These are phyloP conservation scores for Nevesoporus exiguus DNA, from an alignment of 768 basidiomycete genomes.

Conservation along the genomic window DNA sequence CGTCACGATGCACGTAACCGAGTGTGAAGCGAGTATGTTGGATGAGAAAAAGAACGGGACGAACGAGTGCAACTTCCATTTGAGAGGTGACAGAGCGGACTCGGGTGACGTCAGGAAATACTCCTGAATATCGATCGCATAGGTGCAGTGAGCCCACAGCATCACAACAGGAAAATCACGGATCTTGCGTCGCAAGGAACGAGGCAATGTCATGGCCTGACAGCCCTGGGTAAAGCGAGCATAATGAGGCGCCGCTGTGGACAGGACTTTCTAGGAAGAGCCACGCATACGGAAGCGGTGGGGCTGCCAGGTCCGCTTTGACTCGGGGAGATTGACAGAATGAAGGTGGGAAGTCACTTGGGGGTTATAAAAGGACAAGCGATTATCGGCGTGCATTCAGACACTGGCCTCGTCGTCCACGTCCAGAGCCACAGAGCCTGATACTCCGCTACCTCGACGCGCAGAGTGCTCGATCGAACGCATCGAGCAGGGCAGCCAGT, in stretches of 20 bases:
- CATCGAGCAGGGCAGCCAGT: not conserved
- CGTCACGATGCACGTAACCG: not conserved
- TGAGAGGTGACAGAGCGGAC: not conserved
- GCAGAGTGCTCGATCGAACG: not conserved
- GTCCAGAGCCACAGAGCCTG: not conserved
- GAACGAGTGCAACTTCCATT: not conserved
- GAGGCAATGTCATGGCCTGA: not conserved
- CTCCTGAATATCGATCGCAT: too few species aligned
- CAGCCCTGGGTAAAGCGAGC: not conserved
- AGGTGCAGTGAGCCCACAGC: too few species aligned
- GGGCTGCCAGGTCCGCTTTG: not conserved
- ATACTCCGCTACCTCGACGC: not conserved
- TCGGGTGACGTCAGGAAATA: constrained; percentile 14
- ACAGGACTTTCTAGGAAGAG: not conserved
- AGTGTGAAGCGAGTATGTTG: not conserved
- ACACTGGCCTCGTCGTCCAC: not conserved
- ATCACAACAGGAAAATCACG: not conserved
- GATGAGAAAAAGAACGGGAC: not conserved
- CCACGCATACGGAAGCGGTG: not conserved
- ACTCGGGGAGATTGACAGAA: too few species aligned
- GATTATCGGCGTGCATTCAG: not conserved
- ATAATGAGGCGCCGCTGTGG: not conserved
- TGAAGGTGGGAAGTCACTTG: not conserved
- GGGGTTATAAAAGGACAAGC: not conserved
- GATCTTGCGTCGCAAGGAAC: constrained; percentile 1